phyloP scores from a whole-genome alignment of 2,329 filamentous ascomycete species.

The Periconia sp. region DNA sequence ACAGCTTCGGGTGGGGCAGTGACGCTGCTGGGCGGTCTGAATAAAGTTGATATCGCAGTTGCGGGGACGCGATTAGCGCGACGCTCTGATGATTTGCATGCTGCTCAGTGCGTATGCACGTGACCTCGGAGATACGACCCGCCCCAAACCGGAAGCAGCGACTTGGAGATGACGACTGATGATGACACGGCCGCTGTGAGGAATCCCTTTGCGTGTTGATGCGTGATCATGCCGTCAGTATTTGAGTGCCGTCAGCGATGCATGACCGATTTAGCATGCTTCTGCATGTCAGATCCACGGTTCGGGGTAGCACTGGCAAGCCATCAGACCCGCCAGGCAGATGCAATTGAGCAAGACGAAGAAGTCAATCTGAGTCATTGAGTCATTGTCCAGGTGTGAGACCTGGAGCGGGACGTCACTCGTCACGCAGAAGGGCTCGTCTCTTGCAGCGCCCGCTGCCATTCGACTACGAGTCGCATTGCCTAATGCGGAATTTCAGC shows the following conservation, averaged over 20 bases:
- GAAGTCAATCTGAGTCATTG: not conserved
- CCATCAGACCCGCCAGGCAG: not conserved
- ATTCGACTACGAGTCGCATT: too few relatives aligned
- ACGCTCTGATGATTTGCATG: not conserved
- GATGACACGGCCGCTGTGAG: slow-evolving; percentile 9
- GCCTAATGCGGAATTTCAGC: not conserved
- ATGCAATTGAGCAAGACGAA: not conserved
- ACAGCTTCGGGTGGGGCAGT: slow-evolving; percentile 11
- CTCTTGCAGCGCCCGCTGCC: too few relatives aligned
- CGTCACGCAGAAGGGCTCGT: too few relatives aligned
- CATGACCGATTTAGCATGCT: not conserved
- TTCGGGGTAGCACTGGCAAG: not conserved
- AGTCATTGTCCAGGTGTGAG: not conserved
- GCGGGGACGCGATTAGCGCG: slow-evolving; percentile 9
- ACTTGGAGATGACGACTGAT: too few relatives aligned
- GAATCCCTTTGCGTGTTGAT: not conserved
- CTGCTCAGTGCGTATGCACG: slow-evolving; percentile 7
- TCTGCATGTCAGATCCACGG: slow-evolving; percentile 1
- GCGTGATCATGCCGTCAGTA: slow-evolving; percentile 6
- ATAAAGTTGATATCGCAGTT: slow-evolving; percentile 23
- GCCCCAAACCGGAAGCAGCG: too few relatives aligned
- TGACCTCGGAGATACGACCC: too few relatives aligned
- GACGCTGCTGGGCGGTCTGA: slow-evolving; percentile 19
- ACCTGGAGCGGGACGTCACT: not conserved
- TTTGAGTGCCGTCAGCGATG: not conserved